A percentile compares a stretch with the other conserved stretches of the same genome.
phyloP scores from a whole-genome alignment of 2,329 filamentous ascomycete genomes.

The Alternaria incomplexa region DNA sequence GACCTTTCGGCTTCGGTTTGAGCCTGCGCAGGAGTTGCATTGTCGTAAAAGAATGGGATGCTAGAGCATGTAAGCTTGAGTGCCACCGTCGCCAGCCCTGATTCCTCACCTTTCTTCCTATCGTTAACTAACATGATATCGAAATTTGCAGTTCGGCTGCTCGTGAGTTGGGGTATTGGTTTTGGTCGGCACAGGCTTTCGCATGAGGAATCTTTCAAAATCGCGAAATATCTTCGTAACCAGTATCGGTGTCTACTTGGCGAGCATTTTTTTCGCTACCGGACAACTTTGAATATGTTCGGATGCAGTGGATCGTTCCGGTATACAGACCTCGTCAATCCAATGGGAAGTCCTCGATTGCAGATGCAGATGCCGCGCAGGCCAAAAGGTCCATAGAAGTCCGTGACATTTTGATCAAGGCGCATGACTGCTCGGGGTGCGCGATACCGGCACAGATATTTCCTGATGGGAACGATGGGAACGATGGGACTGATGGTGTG shows the following conservation, averaged over 20 bases:
- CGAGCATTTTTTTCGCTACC: not conserved
- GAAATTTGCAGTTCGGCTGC: not conserved
- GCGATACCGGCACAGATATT: not conserved
- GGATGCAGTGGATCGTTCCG: not conserved
- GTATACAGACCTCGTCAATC: not conserved
- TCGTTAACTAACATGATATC: not conserved
- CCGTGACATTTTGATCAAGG: not conserved
- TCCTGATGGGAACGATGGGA: not conserved
- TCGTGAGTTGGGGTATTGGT: not conserved
- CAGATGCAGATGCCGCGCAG: not conserved
- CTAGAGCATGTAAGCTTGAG: not conserved
- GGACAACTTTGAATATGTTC: not conserved
- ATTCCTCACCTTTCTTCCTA: not conserved
- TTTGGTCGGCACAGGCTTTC: not conserved
- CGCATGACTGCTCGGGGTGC: not conserved
- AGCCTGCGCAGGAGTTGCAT: not conserved
- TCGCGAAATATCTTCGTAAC: not conserved
- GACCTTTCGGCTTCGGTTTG: not conserved
- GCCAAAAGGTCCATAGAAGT: not conserved
- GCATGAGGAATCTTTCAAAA: not conserved
- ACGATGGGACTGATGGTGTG: not conserved
- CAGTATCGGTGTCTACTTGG: not conserved
- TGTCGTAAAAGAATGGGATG: not conserved
- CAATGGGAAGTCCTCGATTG: not conserved
- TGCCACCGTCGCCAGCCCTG: not conserved